phyloP scores from a whole-genome alignment of 257 asterid genomes.

The Avicennia marina region DNA sequence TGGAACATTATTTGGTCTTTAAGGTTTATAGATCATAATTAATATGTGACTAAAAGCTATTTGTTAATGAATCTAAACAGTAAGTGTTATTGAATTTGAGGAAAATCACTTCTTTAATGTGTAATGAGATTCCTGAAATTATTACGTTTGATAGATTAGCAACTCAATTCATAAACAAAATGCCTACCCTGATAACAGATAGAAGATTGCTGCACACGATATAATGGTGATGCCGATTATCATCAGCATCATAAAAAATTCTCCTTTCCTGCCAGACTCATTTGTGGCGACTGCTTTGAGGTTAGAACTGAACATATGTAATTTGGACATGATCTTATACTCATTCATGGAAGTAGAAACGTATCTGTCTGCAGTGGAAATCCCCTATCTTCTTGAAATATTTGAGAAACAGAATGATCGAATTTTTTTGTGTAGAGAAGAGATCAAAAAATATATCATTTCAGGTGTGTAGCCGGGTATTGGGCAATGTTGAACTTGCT shows the following conservation, averaged over 20 bases:
- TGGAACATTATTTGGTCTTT: too few relatives aligned
- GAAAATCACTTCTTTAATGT: not conserved
- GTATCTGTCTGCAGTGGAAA: not conserved
- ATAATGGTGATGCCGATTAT: slow-evolving; percentile 94
- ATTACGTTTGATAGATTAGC: slow-evolving; percentile 5
- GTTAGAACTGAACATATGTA: too few relatives aligned
- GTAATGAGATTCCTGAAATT: not conserved
- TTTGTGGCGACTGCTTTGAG: slow-evolving; percentile 94
- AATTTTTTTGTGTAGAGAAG: too few relatives aligned
- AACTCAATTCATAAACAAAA: not conserved
- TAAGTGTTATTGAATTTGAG: not conserved
- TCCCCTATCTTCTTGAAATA: not conserved
- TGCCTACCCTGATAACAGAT: slow-evolving; percentile 42
- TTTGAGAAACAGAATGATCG: not conserved
- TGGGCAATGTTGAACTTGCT: slow-evolving; percentile 1
- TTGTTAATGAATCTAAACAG: not conserved
- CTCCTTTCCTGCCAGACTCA: slow-evolving; percentile 91
- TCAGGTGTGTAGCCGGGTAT: not conserved
- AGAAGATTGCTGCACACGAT: slow-evolving; percentile 87
- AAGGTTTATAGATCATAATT: too few relatives aligned
- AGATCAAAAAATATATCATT: not conserved
- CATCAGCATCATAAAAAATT: slow-evolving; percentile 80
- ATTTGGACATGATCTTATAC: too few relatives aligned
- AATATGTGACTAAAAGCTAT: too few relatives aligned
- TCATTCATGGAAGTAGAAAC: too few relatives aligned